Conservation (phyloP, 129 eudicot species). For the Smallanthus sonchifolius region DNA sequence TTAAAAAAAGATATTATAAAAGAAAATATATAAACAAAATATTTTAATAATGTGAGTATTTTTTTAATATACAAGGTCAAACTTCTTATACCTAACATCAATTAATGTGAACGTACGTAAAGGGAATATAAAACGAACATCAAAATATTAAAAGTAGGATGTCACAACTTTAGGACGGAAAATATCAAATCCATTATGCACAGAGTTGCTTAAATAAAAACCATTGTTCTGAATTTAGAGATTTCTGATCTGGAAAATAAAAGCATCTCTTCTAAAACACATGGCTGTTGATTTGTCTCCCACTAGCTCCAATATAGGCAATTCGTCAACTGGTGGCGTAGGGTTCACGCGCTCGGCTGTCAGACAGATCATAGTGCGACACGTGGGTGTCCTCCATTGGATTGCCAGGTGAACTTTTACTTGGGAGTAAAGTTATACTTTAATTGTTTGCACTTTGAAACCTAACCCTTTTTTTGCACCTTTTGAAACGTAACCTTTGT, state of each 20-base stretch:
- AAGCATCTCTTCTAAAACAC: neutral
- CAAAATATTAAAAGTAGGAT: neutral
- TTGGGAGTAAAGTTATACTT: neutral
- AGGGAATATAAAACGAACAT: neutral
- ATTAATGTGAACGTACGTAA: too few species aligned
- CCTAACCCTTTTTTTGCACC: too few species aligned
- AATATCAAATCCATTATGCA: neutral
- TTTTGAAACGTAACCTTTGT: too few species aligned
- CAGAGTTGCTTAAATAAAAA: neutral
- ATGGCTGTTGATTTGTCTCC: neutral
- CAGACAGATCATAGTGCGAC: constrained; percentile 2
- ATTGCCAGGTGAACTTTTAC: constrained; percentile 11
- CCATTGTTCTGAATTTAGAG: neutral
- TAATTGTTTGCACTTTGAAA: neutral
- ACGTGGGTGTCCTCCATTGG: neutral
- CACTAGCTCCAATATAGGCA: neutral
- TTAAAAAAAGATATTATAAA: too few species aligned
- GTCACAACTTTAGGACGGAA: too few species aligned
- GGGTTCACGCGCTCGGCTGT: neutral
- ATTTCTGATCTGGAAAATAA: neutral
- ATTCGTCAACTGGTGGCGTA: constrained; percentile 11
- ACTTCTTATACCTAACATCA: too few species aligned
- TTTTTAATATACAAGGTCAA: too few species aligned
- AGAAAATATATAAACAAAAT: too few species aligned
- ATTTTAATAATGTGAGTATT: too few species aligned